These are phyloP conservation scores for Alternaria ventricosa DNA, from an alignment of 2,329 filamentous ascomycete genomes.

Conservation along the genomic window DNA sequence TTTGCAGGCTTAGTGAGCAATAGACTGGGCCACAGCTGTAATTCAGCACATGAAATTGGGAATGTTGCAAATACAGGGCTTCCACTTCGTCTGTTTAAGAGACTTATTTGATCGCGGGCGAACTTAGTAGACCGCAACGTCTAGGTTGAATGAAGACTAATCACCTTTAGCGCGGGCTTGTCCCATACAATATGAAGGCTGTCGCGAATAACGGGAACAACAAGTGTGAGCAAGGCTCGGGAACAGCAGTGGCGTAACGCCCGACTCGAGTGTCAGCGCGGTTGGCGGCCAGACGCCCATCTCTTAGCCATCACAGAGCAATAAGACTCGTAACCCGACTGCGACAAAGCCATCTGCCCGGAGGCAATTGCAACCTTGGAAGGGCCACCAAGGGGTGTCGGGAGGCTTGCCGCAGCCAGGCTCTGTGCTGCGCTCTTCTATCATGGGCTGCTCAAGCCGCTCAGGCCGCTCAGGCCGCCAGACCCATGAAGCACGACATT, in stretches of 20 bases:
- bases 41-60: neutral
- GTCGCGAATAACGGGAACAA: neutral
- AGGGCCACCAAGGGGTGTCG: constrained; percentile 4
- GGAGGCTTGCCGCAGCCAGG: constrained; percentile 4
- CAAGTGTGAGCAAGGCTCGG: neutral
- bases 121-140: neutral
- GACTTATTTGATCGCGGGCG: neutral
- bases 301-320: neutral
- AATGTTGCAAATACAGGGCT: neutral
- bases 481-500: neutral
- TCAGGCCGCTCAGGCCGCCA: neutral
- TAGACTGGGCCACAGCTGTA: neutral
- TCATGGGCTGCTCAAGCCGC: neutral
- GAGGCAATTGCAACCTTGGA: constrained; percentile 1
- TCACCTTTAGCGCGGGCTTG: neutral
- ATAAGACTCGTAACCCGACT: neutral
- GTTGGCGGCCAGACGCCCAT: neutral
- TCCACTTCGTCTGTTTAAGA: neutral
- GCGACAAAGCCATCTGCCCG: neutral
- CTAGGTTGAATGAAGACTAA: neutral
- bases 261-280: neutral
- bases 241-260: neutral
- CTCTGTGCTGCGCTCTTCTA: neutral
- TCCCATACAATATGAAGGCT: neutral
- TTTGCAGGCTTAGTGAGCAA: neutral